Conservation (phyloP, 2,329 filamentous ascomycete genomes). For the Botryotinia calthae region DNA sequence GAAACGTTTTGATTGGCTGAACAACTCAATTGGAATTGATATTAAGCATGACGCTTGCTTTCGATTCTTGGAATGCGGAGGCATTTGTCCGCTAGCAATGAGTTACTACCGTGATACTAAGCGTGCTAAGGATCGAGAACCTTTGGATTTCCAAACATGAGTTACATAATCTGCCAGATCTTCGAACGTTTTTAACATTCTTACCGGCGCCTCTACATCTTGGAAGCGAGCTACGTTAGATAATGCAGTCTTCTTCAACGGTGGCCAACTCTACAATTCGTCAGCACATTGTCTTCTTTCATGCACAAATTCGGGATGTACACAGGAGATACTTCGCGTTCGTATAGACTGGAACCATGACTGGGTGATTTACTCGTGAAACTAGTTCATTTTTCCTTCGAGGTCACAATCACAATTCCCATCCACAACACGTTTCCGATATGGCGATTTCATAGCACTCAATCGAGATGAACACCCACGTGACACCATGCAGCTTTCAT, state of each 20-base stretch:
- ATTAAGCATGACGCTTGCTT: background rate
- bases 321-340: background rate
- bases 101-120: background rate
- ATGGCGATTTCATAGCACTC: background rate
- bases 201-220: background rate
- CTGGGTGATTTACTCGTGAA: background rate
- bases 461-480: background rate
- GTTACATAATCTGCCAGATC: background rate
- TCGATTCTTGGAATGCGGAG: background rate
- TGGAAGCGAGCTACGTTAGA: background rate
- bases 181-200: background rate
- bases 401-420: background rate
- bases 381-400: background rate
- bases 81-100: background rate
- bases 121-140: constrained; percentile 2
- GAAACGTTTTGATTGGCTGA: background rate
- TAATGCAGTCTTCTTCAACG: background rate
- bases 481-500: background rate
- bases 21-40: background rate
- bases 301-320: background rate
- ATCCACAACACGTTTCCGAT: background rate
- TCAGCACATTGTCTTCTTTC: background rate
- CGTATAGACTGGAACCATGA: background rate
- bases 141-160: background rate
- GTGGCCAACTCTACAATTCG: background rate